Conservation (phyloP, 2,329 filamentous ascomycete species). For the Aspergillus cejpii region DNA sequence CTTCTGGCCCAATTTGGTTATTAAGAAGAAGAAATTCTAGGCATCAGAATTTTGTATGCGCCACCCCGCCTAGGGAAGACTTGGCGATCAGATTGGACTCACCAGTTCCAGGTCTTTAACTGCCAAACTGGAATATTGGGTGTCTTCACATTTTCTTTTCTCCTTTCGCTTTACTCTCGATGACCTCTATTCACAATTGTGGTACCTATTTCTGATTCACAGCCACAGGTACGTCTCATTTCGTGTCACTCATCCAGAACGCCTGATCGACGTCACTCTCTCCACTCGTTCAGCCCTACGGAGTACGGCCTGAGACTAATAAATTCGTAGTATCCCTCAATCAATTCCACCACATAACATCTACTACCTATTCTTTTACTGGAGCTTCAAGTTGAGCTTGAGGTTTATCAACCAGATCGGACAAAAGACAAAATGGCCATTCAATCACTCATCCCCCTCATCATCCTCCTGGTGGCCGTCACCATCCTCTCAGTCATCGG, state of each 20-base stretch:
- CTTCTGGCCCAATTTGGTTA: background rate
- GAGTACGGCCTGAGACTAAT: background rate
- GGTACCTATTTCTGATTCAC: background rate
- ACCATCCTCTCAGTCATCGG: slow-evolving; percentile 48
- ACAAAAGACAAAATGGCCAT: slow-evolving; percentile 17
- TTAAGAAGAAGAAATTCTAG: background rate
- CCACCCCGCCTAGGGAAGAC: background rate
- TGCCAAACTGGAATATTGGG: too few relatives aligned
- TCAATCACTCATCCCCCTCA: slow-evolving; percentile 47
- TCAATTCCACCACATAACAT: too few relatives aligned
- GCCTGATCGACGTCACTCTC: background rate
- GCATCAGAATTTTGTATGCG: slow-evolving; percentile 1
- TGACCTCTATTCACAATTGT: background rate
- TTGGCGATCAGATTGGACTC: background rate
- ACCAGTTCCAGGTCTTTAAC: too few relatives aligned
- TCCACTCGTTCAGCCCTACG: background rate
- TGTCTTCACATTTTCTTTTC: background rate
- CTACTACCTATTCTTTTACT: too few relatives aligned
- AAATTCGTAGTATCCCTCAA: background rate
- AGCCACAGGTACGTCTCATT: background rate
- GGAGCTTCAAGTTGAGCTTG: too few relatives aligned
- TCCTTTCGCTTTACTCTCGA: background rate
- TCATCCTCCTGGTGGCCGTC: slow-evolving; percentile 51
- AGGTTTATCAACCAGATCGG: too few relatives aligned
- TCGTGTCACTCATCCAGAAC: background rate